phyloP scores from a whole-genome alignment of 257 asterid species.

The Solanum phureja region DNA sequence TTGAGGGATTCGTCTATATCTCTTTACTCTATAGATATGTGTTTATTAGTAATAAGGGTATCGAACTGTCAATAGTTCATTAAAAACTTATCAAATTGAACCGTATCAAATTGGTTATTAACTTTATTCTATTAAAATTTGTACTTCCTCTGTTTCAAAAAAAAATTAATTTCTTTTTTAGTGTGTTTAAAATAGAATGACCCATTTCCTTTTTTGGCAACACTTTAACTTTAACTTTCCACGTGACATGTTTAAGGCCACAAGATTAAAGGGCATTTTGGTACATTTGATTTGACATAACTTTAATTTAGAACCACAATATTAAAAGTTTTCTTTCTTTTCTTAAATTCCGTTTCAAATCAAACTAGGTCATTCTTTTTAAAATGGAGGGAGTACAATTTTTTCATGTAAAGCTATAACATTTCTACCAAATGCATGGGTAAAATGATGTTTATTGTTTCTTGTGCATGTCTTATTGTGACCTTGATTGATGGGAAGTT shows the following conservation, averaged over 20 bases:
- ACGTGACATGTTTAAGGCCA: too few relatives aligned
- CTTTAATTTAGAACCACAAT: too few relatives aligned
- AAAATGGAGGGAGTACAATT: too few relatives aligned
- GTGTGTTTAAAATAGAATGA: too few relatives aligned
- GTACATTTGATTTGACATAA: too few relatives aligned
- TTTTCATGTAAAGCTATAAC: not conserved
- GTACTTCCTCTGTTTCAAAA: not conserved
- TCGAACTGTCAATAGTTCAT: not conserved
- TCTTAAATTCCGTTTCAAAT: rapidly evolving
- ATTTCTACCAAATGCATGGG: not conserved
- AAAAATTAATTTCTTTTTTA: too few relatives aligned
- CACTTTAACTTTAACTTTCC: too few relatives aligned
- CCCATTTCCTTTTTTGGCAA: too few relatives aligned
- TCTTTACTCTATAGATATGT: not conserved
- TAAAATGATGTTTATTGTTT: not conserved
- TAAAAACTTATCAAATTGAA: not conserved
- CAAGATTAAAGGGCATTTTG: too few relatives aligned
- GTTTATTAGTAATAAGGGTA: not conserved
- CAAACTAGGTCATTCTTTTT: too few relatives aligned
- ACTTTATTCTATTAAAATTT: not conserved
- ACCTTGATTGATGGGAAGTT: not conserved
- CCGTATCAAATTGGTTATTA: not conserved
- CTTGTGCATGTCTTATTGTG: not conserved
- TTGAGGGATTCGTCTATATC: too few relatives aligned
- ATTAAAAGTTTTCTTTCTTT: too few relatives aligned